Base-by-base conservation (phyloP, 108 stramenopile species). In the Stephanodiscus triporus region DNA sequence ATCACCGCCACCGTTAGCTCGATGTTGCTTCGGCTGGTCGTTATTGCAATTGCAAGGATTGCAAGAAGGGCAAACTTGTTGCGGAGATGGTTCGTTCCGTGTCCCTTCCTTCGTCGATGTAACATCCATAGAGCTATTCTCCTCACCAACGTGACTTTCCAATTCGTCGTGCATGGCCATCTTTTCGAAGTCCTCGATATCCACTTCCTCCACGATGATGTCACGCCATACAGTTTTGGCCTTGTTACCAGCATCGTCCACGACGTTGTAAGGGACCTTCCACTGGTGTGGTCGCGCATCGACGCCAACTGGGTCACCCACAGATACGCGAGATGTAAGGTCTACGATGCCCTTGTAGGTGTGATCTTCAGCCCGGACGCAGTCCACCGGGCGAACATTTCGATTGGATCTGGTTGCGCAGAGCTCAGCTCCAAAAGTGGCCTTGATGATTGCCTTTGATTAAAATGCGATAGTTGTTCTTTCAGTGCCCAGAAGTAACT, bases 261-360 rank as follows among this genome's bases (percentile, higher is more conserved):
- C 82, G 14, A 95, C 95, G 65, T 95, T 77, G 84, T 95, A 93
- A 2, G 94, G 92, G 29, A 95, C 90, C n/a, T 63, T 76, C 95
- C 95, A 95, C 26, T 82, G 83, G 68, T 83, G 68, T 19, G 73
- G 73, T 24, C 32, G 45, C 26, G 57, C 78, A 37, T 23, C 53
- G 11, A 27, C 26, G 26, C 54, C 48, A 14, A 86, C 78, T 37
- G 89, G 92, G 16, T 89, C 88, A 13, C 95, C 95, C 9, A 95
- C 84, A 10, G 68, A 59, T 2, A 95, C 91, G 34, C 73, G 68
- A 42, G 78, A 47, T 1, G 89, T 84, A 20, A 95, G 77, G 71
- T 95, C 91, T 16, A 93, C 86, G 17, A 77, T 62, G 10, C 91
- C 92, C 59, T 82, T 82, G 80, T 84, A 90, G 22, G 91, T 92